phyloP scores from a whole-genome alignment of 73 alveolate genomes.

The Blepharisma stoltei region DNA sequence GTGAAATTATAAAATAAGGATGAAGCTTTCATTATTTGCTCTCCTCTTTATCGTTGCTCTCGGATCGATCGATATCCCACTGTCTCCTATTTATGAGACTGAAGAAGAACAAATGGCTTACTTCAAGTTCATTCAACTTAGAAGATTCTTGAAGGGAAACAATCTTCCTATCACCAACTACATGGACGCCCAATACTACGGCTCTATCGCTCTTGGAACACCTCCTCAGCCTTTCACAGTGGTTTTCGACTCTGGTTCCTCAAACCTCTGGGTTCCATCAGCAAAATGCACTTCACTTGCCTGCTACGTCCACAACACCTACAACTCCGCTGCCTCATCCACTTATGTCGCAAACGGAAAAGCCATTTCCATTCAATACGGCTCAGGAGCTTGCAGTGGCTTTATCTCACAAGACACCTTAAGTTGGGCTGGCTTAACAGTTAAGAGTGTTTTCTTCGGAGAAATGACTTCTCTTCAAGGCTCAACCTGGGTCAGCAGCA shows the following conservation, averaged over 20 bases:
- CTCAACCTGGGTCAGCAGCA: constrained; percentile 57
- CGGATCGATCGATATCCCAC: too few relatives aligned
- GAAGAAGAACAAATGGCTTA: too few relatives aligned
- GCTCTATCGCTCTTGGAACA: constrained; percentile 64
- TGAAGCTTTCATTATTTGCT: too few relatives aligned
- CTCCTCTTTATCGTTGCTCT: too few relatives aligned
- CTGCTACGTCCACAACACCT: constrained; percentile 30
- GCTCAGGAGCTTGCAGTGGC: constrained; percentile 44
- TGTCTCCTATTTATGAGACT: too few relatives aligned
- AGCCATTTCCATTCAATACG: constrained; percentile 40
- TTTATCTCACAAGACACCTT: constrained; percentile 42
- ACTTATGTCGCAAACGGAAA: constrained; percentile 39
- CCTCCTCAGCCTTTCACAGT: constrained; percentile 71
- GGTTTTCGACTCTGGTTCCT: constrained; percentile 82
- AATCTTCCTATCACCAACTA: constrained; percentile 25
- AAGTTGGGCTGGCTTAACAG: constrained; percentile 43
- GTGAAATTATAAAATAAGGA: too few relatives aligned
- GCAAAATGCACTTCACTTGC: constrained; percentile 13
- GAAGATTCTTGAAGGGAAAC: too few relatives aligned
- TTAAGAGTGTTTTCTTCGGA: constrained; percentile 51
- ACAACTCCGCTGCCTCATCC: constrained; percentile 35
- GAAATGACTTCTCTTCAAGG: constrained; percentile 56
- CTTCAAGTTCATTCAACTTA: too few relatives aligned
- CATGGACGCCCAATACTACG: constrained; percentile 50
- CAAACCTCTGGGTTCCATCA: constrained; percentile 71